phyloP scores from a whole-genome alignment of 2,329 filamentous ascomycete species.

The Aspergillus ruber region DNA sequence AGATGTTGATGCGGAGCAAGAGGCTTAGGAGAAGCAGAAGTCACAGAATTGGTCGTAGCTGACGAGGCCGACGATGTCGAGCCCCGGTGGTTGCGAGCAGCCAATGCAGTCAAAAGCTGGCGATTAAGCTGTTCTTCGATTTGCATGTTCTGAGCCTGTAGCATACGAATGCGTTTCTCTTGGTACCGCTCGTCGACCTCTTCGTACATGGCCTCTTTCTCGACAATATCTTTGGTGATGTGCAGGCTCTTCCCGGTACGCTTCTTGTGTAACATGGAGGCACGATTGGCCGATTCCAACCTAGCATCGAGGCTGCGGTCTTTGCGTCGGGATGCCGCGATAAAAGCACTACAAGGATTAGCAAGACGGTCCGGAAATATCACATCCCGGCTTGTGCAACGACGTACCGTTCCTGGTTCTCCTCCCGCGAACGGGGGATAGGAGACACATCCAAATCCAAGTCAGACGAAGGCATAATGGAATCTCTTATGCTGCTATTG shows the following conservation, averaged over 20 bases:
- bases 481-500: neutral
- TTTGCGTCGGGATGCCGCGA: slow-evolving; percentile 79
- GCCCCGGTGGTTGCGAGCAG: slow-evolving; percentile 7
- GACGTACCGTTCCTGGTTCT: slow-evolving; percentile 41
- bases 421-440: slow-evolving; percentile 34
- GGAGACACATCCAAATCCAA: slow-evolving; percentile 26
- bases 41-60: neutral
- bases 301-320: slow-evolving; percentile 83
- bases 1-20: slow-evolving; percentile 2
- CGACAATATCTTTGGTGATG: slow-evolving; percentile 78
- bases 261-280: slow-evolving; percentile 85
- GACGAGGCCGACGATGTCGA: neutral
- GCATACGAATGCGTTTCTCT: slow-evolving; percentile 33
- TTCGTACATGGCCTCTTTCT: slow-evolving; percentile 93
- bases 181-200: slow-evolving; percentile 74
- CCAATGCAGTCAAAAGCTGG: slow-evolving; percentile 31
- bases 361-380: neutral
- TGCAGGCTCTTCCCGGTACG: slow-evolving; percentile 75
- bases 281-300: slow-evolving; percentile 77
- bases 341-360: slow-evolving; percentile 63
- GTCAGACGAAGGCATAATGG: slow-evolving; percentile 17
- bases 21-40: slow-evolving; percentile 9
- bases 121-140: slow-evolving; percentile 33
- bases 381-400: neutral
- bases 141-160: slow-evolving; percentile 32